Evolutionary conservation across 352 stramenopile genomes (phyloP), one percentile per base, ranked within the genome.

Genomic region (Elongisporangium anandrum): DNA sequence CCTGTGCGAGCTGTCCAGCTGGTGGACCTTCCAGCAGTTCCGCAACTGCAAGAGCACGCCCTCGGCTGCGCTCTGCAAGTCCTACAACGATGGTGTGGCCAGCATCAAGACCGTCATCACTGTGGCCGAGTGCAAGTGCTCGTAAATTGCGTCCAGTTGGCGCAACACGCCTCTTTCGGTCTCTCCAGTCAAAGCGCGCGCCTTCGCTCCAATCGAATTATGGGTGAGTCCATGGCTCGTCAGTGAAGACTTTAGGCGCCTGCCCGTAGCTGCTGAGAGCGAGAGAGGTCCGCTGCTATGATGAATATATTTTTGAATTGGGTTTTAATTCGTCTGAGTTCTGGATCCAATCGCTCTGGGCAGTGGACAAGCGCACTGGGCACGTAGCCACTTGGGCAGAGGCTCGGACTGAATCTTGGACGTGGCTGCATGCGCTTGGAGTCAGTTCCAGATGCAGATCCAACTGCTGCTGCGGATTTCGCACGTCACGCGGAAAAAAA

Each of bases 11-110:
- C 73, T 89, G 15, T 52, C 65, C 17, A 66, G 74, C 55, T 88
- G 88, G 54, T 91, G 78, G 77, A 53, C 63, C 38, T 75, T 79
- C 67, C 79, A 88, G 64, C 57, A 84, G 50, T 60, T 48, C 34
- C 79, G 79, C 66, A 91, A 88, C 63, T 91, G 81, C 69, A n/a
- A 68, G 34, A 78, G 71, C 62, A 65, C 68, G 45, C 69, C 77
- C 38, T 84, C 74, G 8, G 34, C 34, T 45, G 72, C 65, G 19
- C 34, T 45, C 10, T 91, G 79, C 62, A 74, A 70, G 53, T 59
- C 81, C 61, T 91, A 85, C 73, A 84, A 85, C 58, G 63, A 71
- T 5, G 75, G 69, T 0, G 56, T 77, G 16, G 64, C 72, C 2
- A 75, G 70, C 3, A 68, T 87, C 52, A 66, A 88, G 13, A 65